These are phyloP conservation scores for Saposhnikovia divaricata DNA, from an alignment of 129 eudicot genomes.

Conservation along the genomic window DNA sequence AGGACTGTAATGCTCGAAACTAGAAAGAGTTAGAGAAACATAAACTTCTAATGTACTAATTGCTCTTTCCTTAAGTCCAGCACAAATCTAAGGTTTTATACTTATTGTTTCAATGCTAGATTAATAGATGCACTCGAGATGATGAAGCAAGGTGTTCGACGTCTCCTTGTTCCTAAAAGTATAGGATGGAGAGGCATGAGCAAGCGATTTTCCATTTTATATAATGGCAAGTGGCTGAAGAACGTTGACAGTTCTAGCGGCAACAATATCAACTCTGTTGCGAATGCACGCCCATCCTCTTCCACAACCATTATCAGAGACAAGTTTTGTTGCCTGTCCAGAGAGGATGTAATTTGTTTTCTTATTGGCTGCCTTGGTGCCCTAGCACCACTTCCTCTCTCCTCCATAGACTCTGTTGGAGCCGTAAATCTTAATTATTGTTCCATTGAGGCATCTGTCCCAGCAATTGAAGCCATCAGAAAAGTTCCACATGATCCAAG, in stretches of 20 bases:
- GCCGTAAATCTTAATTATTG: conserved; percentile 60
- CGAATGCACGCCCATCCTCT: conserved; percentile 29
- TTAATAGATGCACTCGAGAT: conserved; percentile 95
- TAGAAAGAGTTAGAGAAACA: not conserved
- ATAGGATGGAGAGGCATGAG: conserved; percentile 85
- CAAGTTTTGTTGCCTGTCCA: conserved; percentile 77
- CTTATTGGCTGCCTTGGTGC: conserved; percentile 93
- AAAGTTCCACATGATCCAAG: conserved; percentile 69
- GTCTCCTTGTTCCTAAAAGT: conserved; percentile 85
- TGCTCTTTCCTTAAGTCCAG: not conserved
- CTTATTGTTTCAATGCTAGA: conserved; percentile 26
- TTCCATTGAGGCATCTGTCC: conserved; percentile 58
- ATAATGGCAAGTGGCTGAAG: conserved; percentile 87
- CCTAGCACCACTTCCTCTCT: conserved; percentile 82
- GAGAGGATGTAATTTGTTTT: conserved; percentile 88
- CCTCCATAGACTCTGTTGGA: conserved; percentile 70
- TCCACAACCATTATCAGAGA: conserved; percentile 42
- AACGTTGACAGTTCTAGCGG: conserved; percentile 33
- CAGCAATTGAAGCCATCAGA: conserved; percentile 53
- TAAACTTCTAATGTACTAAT: not conserved
- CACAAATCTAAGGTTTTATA: not conserved
- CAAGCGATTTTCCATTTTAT: conserved; percentile 79
- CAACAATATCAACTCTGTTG: conserved; percentile 21
- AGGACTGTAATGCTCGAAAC: not conserved
- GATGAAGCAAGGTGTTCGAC: conserved; percentile 90